Base-by-base conservation (phyloP, 116 monocot genomes). In the Thalassia testudinum region DNA sequence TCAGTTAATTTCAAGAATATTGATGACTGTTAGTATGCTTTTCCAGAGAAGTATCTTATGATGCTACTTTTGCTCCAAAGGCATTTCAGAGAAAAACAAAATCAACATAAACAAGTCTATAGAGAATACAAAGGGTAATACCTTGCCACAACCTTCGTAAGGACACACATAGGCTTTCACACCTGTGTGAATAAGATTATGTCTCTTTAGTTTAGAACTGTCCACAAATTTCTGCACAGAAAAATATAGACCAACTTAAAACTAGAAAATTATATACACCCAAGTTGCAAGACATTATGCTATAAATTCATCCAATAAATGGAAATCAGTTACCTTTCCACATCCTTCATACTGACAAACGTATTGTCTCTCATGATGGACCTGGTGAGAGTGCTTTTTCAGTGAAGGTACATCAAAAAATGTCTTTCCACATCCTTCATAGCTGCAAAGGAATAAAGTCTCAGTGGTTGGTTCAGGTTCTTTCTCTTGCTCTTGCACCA, bases 131-230 rank as follows among this genome's bases (percentile, higher is more conserved):
- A 0, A 60, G 44, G 28, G 11, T 17, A 66, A 49, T 56, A 93
- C 93, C 87, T 84, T 84, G 57, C 78, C 81, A 70, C 93, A 93
- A 37, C 93, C 93, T 87, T 93, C 84, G 66, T 81, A 57, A 49
- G 80, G 71, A 42, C 87, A 93, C 52, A 66, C 44, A 62, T 66
- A 87, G 25, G 64, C 66, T 66, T 61, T 93, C 52, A 75, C 81
- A 50, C 93, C 93, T 15, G 93, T 93, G 68, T 93, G 93, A 58
- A 75, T 76, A 44, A 86, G 70, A 34, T 68, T 73, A 71, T 92
- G 86, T 22, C 92, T 80, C 74, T 93, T 93, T 60, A 93, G 54
- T 73, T 93, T 93, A 24, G 93, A 93, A 57, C 93, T 83, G 47
- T 91, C 91, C 53, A 80, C 58, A 58, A 85, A 85, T 78, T 91